Percentiles rank a stretch among this genome's conserved stretches.
phyloP scores from a whole-genome alignment of 345 rosid species.

The Brassica napus region Da-Ae NC_063442.1:37947001-37947500 shows the following conservation, averaged over 20 bases:
- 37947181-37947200: not conserved
- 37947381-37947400: not conserved
- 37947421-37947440: not conserved
- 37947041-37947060: not conserved
- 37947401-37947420: not conserved
- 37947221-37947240: not conserved
- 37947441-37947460: not conserved
- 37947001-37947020: not conserved
- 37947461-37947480: not conserved
- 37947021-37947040: not conserved
- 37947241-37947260: not conserved
- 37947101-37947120: not conserved
- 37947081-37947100: no score
- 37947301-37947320: not conserved
- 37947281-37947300: not conserved
- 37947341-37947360: not conserved
- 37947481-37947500: not conserved
- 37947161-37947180: not conserved
- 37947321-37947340: conserved; percentile 8
- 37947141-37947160: conserved; percentile 3
- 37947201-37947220: not conserved
- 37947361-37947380: not conserved
- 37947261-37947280: not conserved
- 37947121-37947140: not conserved
- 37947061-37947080: not conserved